Conservation (phyloP, 257 asterid species). For the Nicotiana benthamiana region DNA sequence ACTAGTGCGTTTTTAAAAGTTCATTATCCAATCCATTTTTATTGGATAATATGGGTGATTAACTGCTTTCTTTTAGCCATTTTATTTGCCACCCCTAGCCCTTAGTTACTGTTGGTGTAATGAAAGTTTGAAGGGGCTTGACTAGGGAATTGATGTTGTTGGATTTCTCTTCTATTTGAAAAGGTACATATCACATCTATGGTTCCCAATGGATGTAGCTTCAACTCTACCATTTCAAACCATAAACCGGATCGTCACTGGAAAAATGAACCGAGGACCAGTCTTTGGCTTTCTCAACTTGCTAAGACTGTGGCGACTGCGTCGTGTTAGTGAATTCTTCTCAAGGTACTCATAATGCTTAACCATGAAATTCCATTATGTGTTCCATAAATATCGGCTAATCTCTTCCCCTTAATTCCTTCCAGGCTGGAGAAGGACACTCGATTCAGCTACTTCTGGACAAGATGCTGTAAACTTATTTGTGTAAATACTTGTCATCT, state of each 20-base stretch:
- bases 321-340: conserved; percentile 85
- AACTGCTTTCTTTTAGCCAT: too few relatives aligned
- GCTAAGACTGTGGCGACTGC: conserved; percentile 87
- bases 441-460: conserved; percentile 88
- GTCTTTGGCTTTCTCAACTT: conserved; percentile 81
- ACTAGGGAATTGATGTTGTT: too few relatives aligned
- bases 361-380: too few relatives aligned
- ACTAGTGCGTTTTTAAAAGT: too few relatives aligned
- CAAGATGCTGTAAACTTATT: conserved; percentile 64
- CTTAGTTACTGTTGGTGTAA: too few relatives aligned
- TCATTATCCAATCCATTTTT: too few relatives aligned
- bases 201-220: conserved; percentile 89
- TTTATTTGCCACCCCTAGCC: too few relatives aligned
- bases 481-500: conserved; percentile 26
- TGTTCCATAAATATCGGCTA: not conserved
- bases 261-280: conserved; percentile 30
- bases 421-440: conserved; percentile 89
- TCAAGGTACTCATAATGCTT: conserved; percentile 36
- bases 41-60: too few relatives aligned
- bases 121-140: too few relatives aligned
- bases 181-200: conserved; percentile 52
- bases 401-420: not conserved
- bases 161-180: not conserved
- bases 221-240: conserved; percentile 84
- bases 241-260: conserved; percentile 41